Percentiles rank a stretch among this genome's conserved stretches.
These are phyloP conservation scores for Puccinellia tenuiflora DNA, from an alignment of 176 grass and related monocot genomes.

Conservation along the genomic window DNA sequence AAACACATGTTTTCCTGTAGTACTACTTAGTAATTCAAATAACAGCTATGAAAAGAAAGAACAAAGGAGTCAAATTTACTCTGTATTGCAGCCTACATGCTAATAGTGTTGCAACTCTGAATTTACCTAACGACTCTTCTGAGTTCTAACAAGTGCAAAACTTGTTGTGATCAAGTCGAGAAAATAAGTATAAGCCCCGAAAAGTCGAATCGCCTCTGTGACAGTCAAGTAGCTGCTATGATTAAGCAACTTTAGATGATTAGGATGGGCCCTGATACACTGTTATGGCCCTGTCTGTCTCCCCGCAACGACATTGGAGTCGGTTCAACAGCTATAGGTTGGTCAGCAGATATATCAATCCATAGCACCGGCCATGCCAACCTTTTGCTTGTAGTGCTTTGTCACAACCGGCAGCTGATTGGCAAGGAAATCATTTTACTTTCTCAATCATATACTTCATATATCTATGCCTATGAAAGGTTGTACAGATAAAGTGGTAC, in stretches of 20 bases:
- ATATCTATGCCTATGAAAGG: not conserved
- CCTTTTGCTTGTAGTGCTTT: conserved; percentile 13
- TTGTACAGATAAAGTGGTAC: not conserved
- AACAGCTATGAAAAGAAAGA: not conserved
- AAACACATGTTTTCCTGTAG: not conserved
- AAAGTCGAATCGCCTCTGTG: not conserved
- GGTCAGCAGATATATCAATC: conserved; percentile 11
- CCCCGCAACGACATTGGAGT: not conserved
- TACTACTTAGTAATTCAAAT: no score
- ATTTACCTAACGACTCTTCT: not conserved
- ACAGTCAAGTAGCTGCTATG: not conserved
- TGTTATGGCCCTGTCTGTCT: not conserved
- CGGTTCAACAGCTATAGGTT: conserved; percentile 3
- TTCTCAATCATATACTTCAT: conserved; percentile 19
- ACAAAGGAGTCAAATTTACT: not conserved
- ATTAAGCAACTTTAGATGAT: not conserved
- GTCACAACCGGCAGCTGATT: conserved; percentile 3
- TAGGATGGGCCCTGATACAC: not conserved
- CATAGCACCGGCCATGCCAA: not conserved
- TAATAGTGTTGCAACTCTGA: not conserved
- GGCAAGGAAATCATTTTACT: conserved; percentile 4
- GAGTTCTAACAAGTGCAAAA: not conserved
- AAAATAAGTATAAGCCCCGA: not conserved
- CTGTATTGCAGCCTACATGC: not conserved
- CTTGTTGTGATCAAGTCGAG: not conserved